Evolutionary conservation across 306 rosid genomes (phyloP), one percentile per base, ranked within the genome.

Genomic region (Vigna trinervia): DNA sequence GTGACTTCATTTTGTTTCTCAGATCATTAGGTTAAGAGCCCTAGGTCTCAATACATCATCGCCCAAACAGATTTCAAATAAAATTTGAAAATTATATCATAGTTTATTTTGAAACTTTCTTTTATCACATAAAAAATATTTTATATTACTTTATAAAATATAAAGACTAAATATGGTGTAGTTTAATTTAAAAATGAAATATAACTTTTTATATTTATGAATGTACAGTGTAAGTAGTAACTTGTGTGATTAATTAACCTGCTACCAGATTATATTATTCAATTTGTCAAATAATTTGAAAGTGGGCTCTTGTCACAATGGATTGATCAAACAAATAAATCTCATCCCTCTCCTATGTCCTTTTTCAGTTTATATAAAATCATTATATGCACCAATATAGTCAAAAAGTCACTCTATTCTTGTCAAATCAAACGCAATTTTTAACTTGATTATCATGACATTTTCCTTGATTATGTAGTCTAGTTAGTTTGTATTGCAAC

Each of bases 1-100:
- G 82, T 76, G 85, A 82, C 85, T 62, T 75, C 71, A 71, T 77
- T 71, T 77, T 59, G 54, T 56, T 77, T 62, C 69, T 45, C 67
- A 43, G 34, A 61, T 82, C 43, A 45, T 45, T 64, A 69, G 48
- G 56, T 45, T 45, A 11, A 78, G 78, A 10, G 12, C 63, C 38
- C 28, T 73, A 36, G 52, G 79, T 68, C 69, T 75, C 39, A 51
- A 63, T 69, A 41, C 53, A 38, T 62, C 64, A 22, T 69, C 38
- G 39, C 4, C n/a, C 51, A 74, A 53, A 74, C 45, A 41, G 69
- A 81, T 43, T 41, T 5, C 7, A 30, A 30, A 30, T 30, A 30
- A 30, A 30, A 0, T 30, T 5, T 30, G 4, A 28, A 28, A 28
- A 3, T 28, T 28, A 28, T 28, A 28, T 28, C 32, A 0, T 28